These are phyloP conservation scores for Eimeria acervulina DNA, from an alignment of 169 alveolate species.

Conservation along the genomic window DNA sequence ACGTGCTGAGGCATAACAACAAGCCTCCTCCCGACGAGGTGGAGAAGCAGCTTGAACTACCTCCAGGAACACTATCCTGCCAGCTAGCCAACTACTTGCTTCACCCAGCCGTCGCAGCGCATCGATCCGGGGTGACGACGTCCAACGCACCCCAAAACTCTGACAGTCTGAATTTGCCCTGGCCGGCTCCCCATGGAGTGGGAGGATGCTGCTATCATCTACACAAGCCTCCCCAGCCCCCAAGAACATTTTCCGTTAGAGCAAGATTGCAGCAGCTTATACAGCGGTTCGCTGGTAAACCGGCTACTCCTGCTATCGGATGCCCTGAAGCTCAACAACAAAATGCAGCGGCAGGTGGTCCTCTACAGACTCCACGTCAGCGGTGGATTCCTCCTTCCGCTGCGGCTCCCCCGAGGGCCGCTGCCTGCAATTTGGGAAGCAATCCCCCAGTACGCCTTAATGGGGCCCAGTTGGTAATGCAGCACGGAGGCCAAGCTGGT, in stretches of 20 bases:
- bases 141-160: conserved; percentile 83
- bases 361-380: conserved; percentile 34
- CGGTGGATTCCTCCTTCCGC: conserved; percentile 58
- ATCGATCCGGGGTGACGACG: conserved; percentile 82
- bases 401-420: conserved; percentile 3
- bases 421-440: not conserved
- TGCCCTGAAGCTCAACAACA: conserved; percentile 54
- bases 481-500: conserved; percentile 68
- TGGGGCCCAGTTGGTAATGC: conserved; percentile 72
- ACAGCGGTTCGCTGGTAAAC: conserved; percentile 58
- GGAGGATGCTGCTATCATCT: conserved; percentile 82
- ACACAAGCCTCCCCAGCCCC: conserved; percentile 77
- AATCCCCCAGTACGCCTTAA: conserved; percentile 51
- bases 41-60: conserved; percentile 81
- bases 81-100: conserved; percentile 80
- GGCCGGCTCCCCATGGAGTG: conserved; percentile 55
- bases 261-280: conserved; percentile 71
- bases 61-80: conserved; percentile 77
- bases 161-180: conserved; percentile 73
- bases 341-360: not conserved
- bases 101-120: conserved; percentile 74
- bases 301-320: conserved; percentile 1
- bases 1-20: conserved; percentile 79
- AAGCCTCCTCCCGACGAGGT: conserved; percentile 83
- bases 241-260: conserved; percentile 56